Conservation (phyloP, 139 green algal species). For the Chlamydomonas sphaeroides region DNA sequence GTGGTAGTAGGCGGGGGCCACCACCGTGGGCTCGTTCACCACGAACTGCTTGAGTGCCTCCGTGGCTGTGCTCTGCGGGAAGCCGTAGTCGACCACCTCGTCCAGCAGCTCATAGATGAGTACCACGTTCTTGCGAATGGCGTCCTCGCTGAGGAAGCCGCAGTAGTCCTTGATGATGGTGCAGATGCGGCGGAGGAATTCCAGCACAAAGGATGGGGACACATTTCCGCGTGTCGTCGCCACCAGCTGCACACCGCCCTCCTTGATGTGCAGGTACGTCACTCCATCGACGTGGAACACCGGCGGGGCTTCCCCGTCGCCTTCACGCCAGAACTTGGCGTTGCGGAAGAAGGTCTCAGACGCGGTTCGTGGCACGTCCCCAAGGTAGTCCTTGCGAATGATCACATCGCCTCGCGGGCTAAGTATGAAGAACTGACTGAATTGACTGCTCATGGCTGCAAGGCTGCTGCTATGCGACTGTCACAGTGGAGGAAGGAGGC, state of each 20-base stretch:
- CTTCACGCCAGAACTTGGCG: constrained; percentile 86
- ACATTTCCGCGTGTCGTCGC: constrained; percentile 92
- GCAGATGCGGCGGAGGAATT: constrained; percentile 90
- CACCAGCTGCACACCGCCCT: constrained; percentile 87
- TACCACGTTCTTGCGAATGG: constrained; percentile 95
- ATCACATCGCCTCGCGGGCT: constrained; percentile 92
- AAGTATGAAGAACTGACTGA: constrained; percentile 95
- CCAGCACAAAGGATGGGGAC: constrained; percentile 88
- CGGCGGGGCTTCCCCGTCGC: constrained; percentile 84
- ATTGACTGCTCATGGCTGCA: constrained; percentile 71
- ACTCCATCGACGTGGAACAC: constrained; percentile 95
- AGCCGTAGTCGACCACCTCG: constrained; percentile 91
- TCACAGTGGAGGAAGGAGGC: too few relatives aligned
- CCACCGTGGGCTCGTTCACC: constrained; percentile 88
- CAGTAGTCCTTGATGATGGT: constrained; percentile 85
- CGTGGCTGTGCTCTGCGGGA: constrained; percentile 89
- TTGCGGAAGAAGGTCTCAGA: constrained; percentile 93
- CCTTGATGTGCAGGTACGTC: constrained; percentile 92
- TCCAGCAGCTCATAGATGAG: constrained; percentile 98
- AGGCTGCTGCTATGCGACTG: too few relatives aligned
- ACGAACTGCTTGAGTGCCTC: constrained; percentile 94
- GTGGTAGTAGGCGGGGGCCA: constrained; percentile 48
- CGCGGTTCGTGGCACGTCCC: constrained; percentile 83
- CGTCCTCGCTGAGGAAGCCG: constrained; percentile 88
- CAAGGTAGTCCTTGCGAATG: constrained; percentile 89